Evolutionary conservation across 2,329 filamentous ascomycete genomes (phyloP).

Genomic region (Diplodia scrobiculata): DNA sequence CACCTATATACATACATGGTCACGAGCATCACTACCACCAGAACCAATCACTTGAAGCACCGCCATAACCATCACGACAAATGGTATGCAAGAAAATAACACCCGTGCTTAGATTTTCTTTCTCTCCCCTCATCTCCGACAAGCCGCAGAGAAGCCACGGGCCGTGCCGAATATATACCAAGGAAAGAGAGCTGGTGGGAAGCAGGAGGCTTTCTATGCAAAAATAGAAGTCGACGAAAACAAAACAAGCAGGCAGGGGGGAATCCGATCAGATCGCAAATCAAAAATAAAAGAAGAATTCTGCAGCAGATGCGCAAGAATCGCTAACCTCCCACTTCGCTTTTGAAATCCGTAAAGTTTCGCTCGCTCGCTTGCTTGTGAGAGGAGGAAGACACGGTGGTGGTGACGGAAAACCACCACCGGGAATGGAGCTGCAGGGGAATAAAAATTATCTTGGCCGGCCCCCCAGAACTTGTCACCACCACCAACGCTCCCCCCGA

Average conservation of each 20-base stretch:
- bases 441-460: neutral
- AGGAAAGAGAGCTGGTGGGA: neutral
- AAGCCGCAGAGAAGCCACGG: neutral
- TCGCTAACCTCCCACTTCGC: constrained; percentile 8
- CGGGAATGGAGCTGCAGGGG: neutral
- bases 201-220: neutral
- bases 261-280: neutral
- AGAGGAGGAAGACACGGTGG: neutral
- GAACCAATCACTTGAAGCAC: neutral
- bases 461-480: neutral
- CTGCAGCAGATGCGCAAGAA: neutral
- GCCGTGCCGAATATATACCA: neutral
- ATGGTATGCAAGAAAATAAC: neutral
- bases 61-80: neutral
- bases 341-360: neutral
- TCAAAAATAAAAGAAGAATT: neutral
- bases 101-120: neutral
- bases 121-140: neutral
- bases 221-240: neutral
- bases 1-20: too few relatives aligned
- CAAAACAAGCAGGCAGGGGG: neutral
- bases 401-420: neutral
- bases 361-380: neutral
- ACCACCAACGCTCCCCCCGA: neutral
- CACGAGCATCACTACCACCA: too few relatives aligned